phyloP scores from a whole-genome alignment of 352 stramenopile species.

The Phytophthora idaei region DNA sequence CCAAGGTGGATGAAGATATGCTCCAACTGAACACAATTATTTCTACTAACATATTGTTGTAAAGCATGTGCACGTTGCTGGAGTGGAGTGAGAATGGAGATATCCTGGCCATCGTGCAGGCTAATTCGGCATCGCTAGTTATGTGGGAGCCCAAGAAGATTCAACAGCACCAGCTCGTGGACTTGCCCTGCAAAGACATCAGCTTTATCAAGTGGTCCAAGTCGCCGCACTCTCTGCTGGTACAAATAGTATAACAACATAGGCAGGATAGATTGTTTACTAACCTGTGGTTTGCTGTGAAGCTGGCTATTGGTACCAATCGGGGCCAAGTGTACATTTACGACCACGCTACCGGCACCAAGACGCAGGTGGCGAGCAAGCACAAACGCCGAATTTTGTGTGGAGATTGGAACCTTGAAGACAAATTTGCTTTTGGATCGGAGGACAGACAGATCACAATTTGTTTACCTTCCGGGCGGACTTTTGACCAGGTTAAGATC shows the following conservation, averaged over 20 bases:
- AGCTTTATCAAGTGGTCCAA: conserved; percentile 86
- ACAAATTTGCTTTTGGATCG: conserved; percentile 83
- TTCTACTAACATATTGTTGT: conserved; percentile 6
- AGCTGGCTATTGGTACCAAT: conserved; percentile 76
- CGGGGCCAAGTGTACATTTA: conserved; percentile 83
- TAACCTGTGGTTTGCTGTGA: conserved; percentile 13
- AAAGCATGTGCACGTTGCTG: conserved; percentile 70
- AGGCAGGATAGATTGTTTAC: background rate
- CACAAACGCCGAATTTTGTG: conserved; percentile 83
- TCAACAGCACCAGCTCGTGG: conserved; percentile 67
- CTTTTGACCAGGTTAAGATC: conserved; percentile 82
- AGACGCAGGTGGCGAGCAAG: conserved; percentile 66
- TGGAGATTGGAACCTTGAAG: conserved; percentile 80
- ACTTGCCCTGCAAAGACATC: conserved; percentile 74
- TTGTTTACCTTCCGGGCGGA: conserved; percentile 61
- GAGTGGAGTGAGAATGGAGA: conserved; percentile 77
- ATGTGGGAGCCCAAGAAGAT: conserved; percentile 73
- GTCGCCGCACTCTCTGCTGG: conserved; percentile 57
- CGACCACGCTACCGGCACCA: conserved; percentile 58
- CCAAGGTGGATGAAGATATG: conserved; percentile 45
- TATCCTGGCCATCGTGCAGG: conserved; percentile 76
- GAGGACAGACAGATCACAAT: conserved; percentile 84
- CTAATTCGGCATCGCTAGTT: conserved; percentile 72
- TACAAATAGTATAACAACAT: conserved; percentile 16
- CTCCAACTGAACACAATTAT: background rate